Conservation (phyloP, 2,329 filamentous ascomycete species). For the Pseudogymnoascus sp. region DNA sequence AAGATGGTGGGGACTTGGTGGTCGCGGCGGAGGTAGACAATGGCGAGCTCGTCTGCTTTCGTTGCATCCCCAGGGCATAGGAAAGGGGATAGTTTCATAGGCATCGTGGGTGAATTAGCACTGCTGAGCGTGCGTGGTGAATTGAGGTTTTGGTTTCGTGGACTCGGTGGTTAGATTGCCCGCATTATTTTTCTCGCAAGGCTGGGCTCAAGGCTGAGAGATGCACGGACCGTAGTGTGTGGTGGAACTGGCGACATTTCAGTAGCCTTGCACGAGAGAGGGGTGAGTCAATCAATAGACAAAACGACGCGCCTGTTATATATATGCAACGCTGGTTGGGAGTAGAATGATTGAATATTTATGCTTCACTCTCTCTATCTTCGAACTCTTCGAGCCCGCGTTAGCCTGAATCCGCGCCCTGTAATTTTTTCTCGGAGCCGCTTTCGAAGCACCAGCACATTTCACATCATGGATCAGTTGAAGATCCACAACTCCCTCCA, state of each 20-base stretch:
- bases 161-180: not conserved
- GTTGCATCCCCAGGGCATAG: slow-evolving; percentile 60
- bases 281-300: slow-evolving; percentile 2
- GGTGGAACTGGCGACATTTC: slow-evolving; percentile 6
- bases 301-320: not conserved
- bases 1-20: slow-evolving; percentile 70
- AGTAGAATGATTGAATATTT: not conserved
- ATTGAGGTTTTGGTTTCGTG: not conserved
- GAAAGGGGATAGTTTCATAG: slow-evolving; percentile 58
- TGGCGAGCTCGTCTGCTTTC: slow-evolving; percentile 58
- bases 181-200: slow-evolving; percentile 9
- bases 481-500: slow-evolving; percentile 27
- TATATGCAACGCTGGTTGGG: not conserved
- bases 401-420: not conserved
- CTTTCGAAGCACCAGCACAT: not conserved
- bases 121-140: not conserved
- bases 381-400: not conserved
- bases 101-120: slow-evolving; percentile 16
- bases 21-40: slow-evolving; percentile 84
- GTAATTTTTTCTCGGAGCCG: not conserved
- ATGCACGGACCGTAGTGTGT: not conserved
- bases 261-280: not conserved
- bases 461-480: slow-evolving; percentile 13
- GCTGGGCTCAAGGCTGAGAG: not conserved
- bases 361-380: slow-evolving; percentile 6